Evolutionary conservation across 2,329 filamentous ascomycete genomes (phyloP).

Genomic region (Magnaporthiopsis incrustans): DNA sequence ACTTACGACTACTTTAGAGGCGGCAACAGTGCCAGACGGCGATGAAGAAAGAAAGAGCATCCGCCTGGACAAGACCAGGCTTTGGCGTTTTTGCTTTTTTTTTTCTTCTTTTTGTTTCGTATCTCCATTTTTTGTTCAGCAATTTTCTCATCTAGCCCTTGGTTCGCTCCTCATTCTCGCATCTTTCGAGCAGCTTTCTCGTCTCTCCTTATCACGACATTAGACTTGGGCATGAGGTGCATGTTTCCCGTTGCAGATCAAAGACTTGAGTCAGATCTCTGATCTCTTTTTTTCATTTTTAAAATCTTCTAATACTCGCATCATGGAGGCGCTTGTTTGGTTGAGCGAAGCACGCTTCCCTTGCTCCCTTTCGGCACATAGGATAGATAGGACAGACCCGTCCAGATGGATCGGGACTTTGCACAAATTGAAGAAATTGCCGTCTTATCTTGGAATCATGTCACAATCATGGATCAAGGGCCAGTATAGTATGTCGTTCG

Average conservation of each 20-base stretch:
- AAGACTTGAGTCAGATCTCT: neutral
- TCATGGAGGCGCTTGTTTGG: neutral
- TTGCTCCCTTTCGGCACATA: neutral
- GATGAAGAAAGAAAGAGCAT: neutral
- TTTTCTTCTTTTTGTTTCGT: neutral
- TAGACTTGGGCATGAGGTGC: neutral
- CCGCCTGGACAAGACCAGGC: neutral
- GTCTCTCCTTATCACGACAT: neutral
- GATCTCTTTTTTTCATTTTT: neutral
- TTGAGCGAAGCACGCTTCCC: neutral
- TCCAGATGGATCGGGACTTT: neutral
- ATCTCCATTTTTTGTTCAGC: neutral
- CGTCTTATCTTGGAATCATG: neutral
- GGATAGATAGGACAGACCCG: neutral
- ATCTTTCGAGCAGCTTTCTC: neutral
- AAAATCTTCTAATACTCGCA: neutral
- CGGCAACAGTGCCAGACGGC: conserved; percentile 12
- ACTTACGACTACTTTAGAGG: conserved; percentile 52
- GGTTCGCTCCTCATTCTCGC: neutral
- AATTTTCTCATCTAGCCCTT: neutral
- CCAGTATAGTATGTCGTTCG: neutral
- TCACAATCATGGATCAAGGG: neutral
- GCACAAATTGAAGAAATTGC: neutral
- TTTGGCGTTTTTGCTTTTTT: neutral
- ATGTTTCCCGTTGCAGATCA: neutral